Conservation (phyloP, 2,329 filamentous ascomycete genomes). For the Aspergillus fijiensis region DNA sequence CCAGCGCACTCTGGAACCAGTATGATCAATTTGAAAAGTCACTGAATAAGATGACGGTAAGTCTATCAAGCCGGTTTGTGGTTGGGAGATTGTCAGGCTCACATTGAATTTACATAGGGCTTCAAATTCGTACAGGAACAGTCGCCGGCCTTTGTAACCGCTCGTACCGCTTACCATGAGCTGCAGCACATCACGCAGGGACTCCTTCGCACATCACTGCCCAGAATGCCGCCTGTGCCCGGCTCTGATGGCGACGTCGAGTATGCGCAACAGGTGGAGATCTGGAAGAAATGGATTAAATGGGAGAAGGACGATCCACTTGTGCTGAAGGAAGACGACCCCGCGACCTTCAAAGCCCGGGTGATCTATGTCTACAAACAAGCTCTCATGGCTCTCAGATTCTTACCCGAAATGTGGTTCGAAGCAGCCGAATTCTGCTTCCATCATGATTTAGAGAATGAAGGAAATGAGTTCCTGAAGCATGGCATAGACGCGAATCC, state of each 20-base stretch:
- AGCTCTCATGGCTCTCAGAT: constrained; percentile 86
- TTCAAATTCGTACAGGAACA: constrained; percentile 93
- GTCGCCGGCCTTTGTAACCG: constrained; percentile 93
- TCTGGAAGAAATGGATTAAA: constrained; percentile 91
- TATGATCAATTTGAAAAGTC: constrained; percentile 96
- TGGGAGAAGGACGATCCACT: constrained; percentile 96
- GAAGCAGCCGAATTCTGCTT: constrained; percentile 93
- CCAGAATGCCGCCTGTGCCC: constrained; percentile 75
- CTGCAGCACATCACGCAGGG: constrained; percentile 84
- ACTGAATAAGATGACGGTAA: constrained; percentile 84
- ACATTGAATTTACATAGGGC: constrained; percentile 55
- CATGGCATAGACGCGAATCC: constrained; percentile 87
- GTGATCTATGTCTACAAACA: constrained; percentile 92
- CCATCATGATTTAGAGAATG: constrained; percentile 67
- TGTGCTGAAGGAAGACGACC: constrained; percentile 79
- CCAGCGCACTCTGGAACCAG: constrained; percentile 90
- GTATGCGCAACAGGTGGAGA: constrained; percentile 76
- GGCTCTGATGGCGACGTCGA: constrained; percentile 87
- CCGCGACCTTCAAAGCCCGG: constrained; percentile 70
- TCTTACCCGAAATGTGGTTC: constrained; percentile 95
- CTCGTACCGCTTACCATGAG: constrained; percentile 83
- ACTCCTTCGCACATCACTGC: constrained; percentile 73
- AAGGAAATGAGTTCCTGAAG: constrained; percentile 75
- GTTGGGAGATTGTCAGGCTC: constrained; percentile 2
- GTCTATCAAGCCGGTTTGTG: not conserved